A percentile compares a stretch with the other conserved stretches of the same genome.
These are phyloP conservation scores for Lactarius quietus DNA, from an alignment of 768 basidiomycete genomes.

Conservation along the genomic window DNA sequence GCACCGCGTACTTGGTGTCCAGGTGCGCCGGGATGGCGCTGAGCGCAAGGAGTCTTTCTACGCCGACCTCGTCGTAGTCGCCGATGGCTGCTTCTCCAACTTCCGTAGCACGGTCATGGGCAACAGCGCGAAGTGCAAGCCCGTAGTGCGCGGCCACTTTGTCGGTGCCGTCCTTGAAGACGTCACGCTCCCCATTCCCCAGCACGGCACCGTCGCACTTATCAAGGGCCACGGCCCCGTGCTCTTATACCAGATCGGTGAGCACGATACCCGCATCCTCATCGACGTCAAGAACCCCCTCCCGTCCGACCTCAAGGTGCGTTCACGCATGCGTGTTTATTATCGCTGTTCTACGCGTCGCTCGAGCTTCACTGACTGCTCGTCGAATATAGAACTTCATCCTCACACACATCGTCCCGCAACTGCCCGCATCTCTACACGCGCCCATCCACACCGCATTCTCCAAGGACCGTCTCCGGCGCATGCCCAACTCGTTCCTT, in stretches of 20 bases:
- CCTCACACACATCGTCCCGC: constrained; percentile 66
- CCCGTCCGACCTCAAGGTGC: constrained; percentile 75
- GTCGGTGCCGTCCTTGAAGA: constrained; percentile 83
- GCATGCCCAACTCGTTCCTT: constrained; percentile 95
- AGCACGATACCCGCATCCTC: constrained; percentile 89
- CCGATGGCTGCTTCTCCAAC: constrained; percentile 95
- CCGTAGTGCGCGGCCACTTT: constrained; percentile 70
- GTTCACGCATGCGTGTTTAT: no score
- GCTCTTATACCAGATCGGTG: constrained; percentile 86
- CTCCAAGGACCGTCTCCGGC: constrained; percentile 74
- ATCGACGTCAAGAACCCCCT: constrained; percentile 84
- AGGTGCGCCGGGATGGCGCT: constrained; percentile 42
- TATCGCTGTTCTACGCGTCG: neutral
- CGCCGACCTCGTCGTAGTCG: constrained; percentile 80
- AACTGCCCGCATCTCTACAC: constrained; percentile 74
- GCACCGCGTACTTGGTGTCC: constrained; percentile 61
- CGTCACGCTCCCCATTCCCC: constrained; percentile 62
- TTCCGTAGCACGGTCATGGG: constrained; percentile 74
- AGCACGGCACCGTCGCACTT: constrained; percentile 82
- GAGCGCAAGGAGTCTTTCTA: constrained; percentile 50
- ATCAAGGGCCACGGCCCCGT: constrained; percentile 83
- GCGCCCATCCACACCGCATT: constrained; percentile 61
- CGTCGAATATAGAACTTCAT: constrained; percentile 56
- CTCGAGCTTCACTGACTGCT: neutral
- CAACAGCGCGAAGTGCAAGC: constrained; percentile 39